A percentile compares a stretch with the other conserved stretches of the same genome.
These are phyloP conservation scores for Sungouiella blattae DNA, from an alignment of 805 yeast species.

Conservation along the genomic window DNA sequence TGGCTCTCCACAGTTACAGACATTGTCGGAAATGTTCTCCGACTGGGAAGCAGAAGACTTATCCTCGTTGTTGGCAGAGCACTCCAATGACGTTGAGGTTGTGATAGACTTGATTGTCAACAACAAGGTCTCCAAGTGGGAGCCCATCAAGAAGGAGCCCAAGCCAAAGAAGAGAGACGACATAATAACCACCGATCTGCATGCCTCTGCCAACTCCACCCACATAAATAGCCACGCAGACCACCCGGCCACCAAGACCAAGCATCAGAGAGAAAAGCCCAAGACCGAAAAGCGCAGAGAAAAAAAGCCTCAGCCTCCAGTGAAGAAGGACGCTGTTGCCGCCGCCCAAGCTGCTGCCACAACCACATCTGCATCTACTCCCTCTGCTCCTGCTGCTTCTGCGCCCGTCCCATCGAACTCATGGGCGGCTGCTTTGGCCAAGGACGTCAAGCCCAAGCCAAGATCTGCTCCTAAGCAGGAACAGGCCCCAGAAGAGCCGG, in stretches of 20 bases:
- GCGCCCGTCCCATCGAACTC: constrained; percentile 25
- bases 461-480: constrained; percentile 11
- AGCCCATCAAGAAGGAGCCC: constrained; percentile 75
- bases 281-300: constrained; percentile 14
- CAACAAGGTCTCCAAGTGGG: constrained; percentile 91
- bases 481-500: constrained; percentile 11
- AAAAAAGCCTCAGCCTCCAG: constrained; percentile 5
- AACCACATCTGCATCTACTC: constrained; percentile 12
- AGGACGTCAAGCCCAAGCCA: constrained; percentile 31
- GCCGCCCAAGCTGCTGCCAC: constrained; percentile 17
- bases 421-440: constrained; percentile 44
- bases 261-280: constrained; percentile 12
- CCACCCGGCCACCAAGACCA: constrained; percentile 5
- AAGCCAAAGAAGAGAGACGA: constrained; percentile 41
- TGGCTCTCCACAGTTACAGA: constrained; percentile 35
- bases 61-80: constrained; percentile 68
- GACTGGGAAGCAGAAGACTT: constrained; percentile 92
- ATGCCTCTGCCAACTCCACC: constrained; percentile 1
- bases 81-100: constrained; percentile 65
- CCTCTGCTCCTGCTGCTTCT: constrained; percentile 16
- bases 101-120: constrained; percentile 86
- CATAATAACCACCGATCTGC: constrained; percentile 11
- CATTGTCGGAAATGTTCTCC: constrained; percentile 83
- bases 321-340: constrained; percentile 17
- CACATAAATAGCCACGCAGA: constrained; percentile 6